Evolutionary conservation across 192 early-diverging fungal genomes (phyloP).

Genomic region (Oehlia diaphana): DNA sequence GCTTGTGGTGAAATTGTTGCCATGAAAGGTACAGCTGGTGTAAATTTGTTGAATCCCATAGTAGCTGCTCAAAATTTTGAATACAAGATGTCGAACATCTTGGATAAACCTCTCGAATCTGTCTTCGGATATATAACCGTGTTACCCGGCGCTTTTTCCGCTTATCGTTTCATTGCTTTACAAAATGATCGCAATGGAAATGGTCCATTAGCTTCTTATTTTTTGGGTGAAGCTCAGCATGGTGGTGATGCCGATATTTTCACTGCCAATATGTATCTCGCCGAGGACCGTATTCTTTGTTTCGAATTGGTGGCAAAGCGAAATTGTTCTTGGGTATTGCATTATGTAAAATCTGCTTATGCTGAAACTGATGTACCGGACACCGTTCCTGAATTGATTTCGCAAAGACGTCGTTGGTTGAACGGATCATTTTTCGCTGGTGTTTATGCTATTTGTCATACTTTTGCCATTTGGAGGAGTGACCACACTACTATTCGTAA

Average conservation of each 20-base stretch:
- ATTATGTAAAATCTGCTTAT: constrained; percentile 68
- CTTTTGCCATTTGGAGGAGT: constrained; percentile 73
- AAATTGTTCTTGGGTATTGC: constrained; percentile 64
- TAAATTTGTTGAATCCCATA: constrained; percentile 53
- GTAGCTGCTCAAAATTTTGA: constrained; percentile 71
- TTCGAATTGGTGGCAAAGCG: constrained; percentile 83
- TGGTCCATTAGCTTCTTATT: constrained; percentile 74
- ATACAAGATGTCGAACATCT: constrained; percentile 71
- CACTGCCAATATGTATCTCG: constrained; percentile 80
- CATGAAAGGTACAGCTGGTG: constrained; percentile 67
- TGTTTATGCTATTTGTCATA: constrained; percentile 82
- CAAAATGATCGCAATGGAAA: constrained; percentile 59
- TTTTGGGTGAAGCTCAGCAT: constrained; percentile 65
- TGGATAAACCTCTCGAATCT: constrained; percentile 74
- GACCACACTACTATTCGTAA: constrained; percentile 75
- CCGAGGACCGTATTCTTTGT: constrained; percentile 84
- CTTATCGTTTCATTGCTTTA: constrained; percentile 76
- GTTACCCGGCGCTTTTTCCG: constrained; percentile 84
- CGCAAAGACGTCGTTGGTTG: constrained; percentile 95
- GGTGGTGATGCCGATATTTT: constrained; percentile 66
- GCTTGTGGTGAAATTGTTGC: constrained; percentile 69
- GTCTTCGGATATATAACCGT: constrained; percentile 88
- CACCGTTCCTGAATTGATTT: constrained; percentile 85
- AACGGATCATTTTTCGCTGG: constrained; percentile 95
- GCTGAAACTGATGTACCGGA: constrained; percentile 86